phyloP scores from a whole-genome alignment of 305 asterid genomes.

The Rubia occidens region DNA sequence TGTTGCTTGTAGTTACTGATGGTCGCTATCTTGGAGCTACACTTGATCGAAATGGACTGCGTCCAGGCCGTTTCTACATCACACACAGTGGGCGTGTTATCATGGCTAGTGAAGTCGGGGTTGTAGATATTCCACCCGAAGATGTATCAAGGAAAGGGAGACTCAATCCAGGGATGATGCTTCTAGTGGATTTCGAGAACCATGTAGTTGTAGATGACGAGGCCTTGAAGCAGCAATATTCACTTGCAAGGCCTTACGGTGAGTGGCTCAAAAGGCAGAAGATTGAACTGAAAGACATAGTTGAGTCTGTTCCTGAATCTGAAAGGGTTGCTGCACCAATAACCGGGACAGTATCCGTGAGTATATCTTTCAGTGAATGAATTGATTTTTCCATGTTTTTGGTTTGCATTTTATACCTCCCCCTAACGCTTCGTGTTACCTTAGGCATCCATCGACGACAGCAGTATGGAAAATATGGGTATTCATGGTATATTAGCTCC shows the following conservation, averaged over 20 bases:
- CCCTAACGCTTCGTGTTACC: slow-evolving; percentile 8
- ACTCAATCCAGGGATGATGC: slow-evolving; percentile 99
- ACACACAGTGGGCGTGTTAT: slow-evolving; percentile 96
- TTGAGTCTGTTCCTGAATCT: slow-evolving; percentile 67
- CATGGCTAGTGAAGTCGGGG: slow-evolving; percentile 99
- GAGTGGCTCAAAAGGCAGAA: slow-evolving; percentile 86
- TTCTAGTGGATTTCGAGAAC: slow-evolving; percentile 96
- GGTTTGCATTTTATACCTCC: not conserved
- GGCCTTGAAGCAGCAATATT: slow-evolving; percentile 92
- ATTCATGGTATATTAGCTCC: slow-evolving; percentile 84
- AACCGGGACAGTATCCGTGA: slow-evolving; percentile 70
- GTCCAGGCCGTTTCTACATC: slow-evolving; percentile 94
- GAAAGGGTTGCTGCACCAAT: slow-evolving; percentile 60
- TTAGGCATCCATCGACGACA: slow-evolving; percentile 66
- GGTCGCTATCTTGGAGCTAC: slow-evolving; percentile 99
- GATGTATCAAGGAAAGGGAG: slow-evolving; percentile 95
- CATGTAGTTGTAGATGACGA: slow-evolving; percentile 94
- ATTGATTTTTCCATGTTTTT: slow-evolving; percentile 11
- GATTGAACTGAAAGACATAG: slow-evolving; percentile 75
- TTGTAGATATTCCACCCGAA: slow-evolving; percentile 94
- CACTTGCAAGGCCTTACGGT: slow-evolving; percentile 83
- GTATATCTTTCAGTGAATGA: slow-evolving; percentile 20
- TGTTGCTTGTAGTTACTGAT: slow-evolving; percentile 76
- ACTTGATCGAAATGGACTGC: slow-evolving; percentile 90
- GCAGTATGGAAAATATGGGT: slow-evolving; percentile 84